Base-by-base conservation (phyloP, 1,284 basidiomycete genomes). In the Ceratobasidium sp. region DNA sequence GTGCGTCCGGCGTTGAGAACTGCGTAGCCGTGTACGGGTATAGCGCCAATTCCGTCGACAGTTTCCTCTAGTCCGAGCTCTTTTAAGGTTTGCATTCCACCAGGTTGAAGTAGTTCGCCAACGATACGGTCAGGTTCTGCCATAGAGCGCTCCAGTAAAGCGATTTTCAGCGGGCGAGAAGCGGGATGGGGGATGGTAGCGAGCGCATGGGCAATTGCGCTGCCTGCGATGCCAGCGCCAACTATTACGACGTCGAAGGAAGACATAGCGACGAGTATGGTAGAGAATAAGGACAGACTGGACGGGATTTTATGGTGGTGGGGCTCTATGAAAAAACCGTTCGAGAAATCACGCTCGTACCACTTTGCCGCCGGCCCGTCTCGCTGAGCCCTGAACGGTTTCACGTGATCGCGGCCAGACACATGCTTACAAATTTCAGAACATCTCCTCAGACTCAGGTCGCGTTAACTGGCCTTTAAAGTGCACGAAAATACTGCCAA, bases 111-210 rank as follows among this genome's bases (percentile, higher is more conserved):
- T 0, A 99, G 90, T 84, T 99, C 98, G 47, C 98, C 97, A 49
- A 99, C 97, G 80, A 99, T 99, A 31, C 97, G 90, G 87, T 99
- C 96, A 0, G 98, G 97, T 83, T 97, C 93, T 0, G 91, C 87
- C 13, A 99, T 88, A 51, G 97, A 97, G 61, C 96, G 90, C 84
- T 98, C 95, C 77, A 98, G 85, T 1, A 97, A 85, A 26, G 92
- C 91, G 78, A 97, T 91, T n/a, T 89, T 90, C 39, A 96, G 87
- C 1, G 91, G 91, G 3, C 81, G 73, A 49, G 75, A 61, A 28
- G 78, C 15, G 35, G 68, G 64, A 47, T 63, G 71, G 47, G 51
- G 61, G 49, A 83, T 78, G 20, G 87, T 87, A 6, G 92, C 89
- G 68, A 94, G 89, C 0, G 90, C 91, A 80, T 93, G 88, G 0